phyloP scores from a whole-genome alignment of 1,284 basidiomycete genomes.

The Cryptococcus sp. region DNA sequence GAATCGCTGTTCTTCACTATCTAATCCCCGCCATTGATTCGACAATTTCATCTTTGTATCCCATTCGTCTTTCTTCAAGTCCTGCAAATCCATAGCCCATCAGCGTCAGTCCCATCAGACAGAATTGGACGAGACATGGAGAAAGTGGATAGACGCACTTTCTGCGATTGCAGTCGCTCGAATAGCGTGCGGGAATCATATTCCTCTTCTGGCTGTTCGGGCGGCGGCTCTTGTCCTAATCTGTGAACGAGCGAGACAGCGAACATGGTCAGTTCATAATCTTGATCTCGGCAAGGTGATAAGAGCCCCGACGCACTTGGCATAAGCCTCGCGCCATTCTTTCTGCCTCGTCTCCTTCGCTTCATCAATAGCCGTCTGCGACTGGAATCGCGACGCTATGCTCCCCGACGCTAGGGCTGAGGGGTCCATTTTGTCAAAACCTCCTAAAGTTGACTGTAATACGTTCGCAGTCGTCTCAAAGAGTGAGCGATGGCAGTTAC shows the following conservation, averaged over 20 bases:
- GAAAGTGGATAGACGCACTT: slow-evolving; percentile 18
- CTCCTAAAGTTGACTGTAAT: no score
- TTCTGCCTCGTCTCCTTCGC: slow-evolving; percentile 74
- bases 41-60: slow-evolving; percentile 88
- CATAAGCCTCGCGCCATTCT: slow-evolving; percentile 92
- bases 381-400: slow-evolving; percentile 57
- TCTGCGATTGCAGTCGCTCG: slow-evolving; percentile 57
- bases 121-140: background rate
- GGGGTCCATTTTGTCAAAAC: slow-evolving; percentile 23
- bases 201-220: slow-evolving; percentile 61
- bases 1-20: slow-evolving; percentile 87
- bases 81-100: slow-evolving; percentile 54
- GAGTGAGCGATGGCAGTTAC: no score
- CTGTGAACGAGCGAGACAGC: slow-evolving; percentile 49
- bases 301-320: slow-evolving; percentile 59
- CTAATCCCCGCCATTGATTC: slow-evolving; percentile 86
- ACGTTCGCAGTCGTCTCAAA: no score
- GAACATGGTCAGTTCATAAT: no score
- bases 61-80: slow-evolving; percentile 90
- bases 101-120: background rate
- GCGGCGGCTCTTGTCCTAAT: slow-evolving; percentile 85
- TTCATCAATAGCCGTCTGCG: slow-evolving; percentile 74
- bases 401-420: slow-evolving; percentile 27
- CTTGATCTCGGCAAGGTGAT: no score
- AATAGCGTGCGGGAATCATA: slow-evolving; percentile 87